phyloP scores from a whole-genome alignment of 2,329 filamentous ascomycete genomes.

The Xylaria arbuscula region DNA sequence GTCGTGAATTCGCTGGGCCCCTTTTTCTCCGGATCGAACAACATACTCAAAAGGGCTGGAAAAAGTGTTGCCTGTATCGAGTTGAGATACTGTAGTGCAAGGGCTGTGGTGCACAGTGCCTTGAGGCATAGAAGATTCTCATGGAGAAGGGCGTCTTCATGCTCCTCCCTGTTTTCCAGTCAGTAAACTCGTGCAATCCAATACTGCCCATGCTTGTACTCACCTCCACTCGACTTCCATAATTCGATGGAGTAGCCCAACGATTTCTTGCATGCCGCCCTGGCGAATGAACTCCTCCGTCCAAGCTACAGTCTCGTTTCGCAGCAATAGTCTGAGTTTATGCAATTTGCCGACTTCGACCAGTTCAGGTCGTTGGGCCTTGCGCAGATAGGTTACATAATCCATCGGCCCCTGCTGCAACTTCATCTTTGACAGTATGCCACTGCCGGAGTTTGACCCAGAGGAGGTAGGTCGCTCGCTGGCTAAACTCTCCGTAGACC shows the following conservation, averaged over 20 bases:
- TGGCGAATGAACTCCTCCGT: constrained; percentile 90
- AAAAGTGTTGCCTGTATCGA: constrained; percentile 85
- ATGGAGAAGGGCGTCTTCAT: constrained; percentile 92
- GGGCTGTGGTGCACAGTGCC: constrained; percentile 89
- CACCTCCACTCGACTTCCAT: constrained; percentile 97
- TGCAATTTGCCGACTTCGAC: constrained; percentile 96
- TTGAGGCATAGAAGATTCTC: constrained; percentile 94
- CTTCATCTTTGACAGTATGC: constrained; percentile 75
- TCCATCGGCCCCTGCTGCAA: constrained; percentile 80
- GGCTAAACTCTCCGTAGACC: constrained; percentile 76
- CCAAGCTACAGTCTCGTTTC: constrained; percentile 96
- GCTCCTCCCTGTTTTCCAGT: constrained; percentile 77
- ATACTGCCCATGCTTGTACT: constrained; percentile 48
- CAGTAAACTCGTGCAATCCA: constrained; percentile 38
- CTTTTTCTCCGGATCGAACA: constrained; percentile 98
- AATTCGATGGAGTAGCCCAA: constrained; percentile 86
- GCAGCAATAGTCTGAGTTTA: constrained; percentile 86
- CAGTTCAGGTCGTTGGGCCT: constrained; percentile 81
- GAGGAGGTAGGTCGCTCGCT: constrained; percentile 68
- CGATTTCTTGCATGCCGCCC: constrained; percentile 92
- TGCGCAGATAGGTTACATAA: constrained; percentile 86
- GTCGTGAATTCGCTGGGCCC: constrained; percentile 97
- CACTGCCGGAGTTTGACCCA: constrained; percentile 66
- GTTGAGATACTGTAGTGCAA: constrained; percentile 83
- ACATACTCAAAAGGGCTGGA: constrained; percentile 84